Percentiles rank a stretch among this genome's conserved stretches.
phyloP scores from a whole-genome alignment of 2,329 filamentous ascomycete genomes.

The Cladosporium colombiae region DNA sequence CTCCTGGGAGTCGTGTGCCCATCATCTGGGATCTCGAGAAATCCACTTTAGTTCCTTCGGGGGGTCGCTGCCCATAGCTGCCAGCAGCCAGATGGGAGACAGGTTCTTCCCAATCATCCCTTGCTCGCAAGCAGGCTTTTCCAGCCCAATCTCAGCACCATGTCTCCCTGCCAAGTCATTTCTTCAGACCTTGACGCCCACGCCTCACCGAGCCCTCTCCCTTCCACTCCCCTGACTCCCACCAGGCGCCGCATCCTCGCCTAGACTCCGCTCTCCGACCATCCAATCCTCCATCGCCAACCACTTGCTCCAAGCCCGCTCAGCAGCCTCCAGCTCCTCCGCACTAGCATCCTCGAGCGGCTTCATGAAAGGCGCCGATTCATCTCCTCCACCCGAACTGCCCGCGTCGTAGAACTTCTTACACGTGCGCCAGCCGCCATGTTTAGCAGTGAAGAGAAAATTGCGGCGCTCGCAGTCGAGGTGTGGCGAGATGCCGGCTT shows the following conservation, averaged over 20 bases:
- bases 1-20: not conserved
- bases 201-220: conserved; percentile 6
- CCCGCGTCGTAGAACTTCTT: conserved; percentile 87
- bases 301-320: conserved; percentile 91
- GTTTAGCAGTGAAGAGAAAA: conserved; percentile 93
- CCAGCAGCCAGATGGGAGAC: no score
- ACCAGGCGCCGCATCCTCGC: not conserved
- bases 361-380: conserved; percentile 83
- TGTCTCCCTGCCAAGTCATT: not conserved
- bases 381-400: conserved; percentile 64
- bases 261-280: conserved; percentile 72
- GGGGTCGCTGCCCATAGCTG: not conserved
- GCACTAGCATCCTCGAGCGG: conserved; percentile 72
- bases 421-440: conserved; percentile 82
- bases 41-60: not conserved
- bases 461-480: conserved; percentile 90
- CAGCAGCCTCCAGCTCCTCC: conserved; percentile 78
- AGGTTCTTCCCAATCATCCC: no score
- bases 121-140: not conserved
- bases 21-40: not conserved
- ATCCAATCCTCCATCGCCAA: conserved; percentile 98
- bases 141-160: not conserved
- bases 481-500: conserved; percentile 73
- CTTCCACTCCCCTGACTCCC: conserved; percentile 12
- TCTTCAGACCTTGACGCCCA: not conserved